A percentile compares a stretch with the other conserved stretches of the same genome.
Conservation (phyloP, 495 filamentous ascomycete genomes). For the Apiosordaria backusii region DNA sequence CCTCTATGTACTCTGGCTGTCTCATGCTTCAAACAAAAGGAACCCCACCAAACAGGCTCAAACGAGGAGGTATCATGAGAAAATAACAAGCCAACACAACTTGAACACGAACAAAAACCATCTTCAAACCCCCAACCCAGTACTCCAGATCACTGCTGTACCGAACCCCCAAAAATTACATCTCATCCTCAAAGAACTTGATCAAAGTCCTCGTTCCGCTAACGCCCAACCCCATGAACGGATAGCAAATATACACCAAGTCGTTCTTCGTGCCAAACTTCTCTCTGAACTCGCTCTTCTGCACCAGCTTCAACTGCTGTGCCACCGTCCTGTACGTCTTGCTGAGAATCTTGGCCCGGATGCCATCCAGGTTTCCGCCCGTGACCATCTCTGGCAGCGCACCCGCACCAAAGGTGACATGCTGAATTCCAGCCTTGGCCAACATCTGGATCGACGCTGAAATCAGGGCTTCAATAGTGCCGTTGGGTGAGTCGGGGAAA, state of each 20-base stretch:
- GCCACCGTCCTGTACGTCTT: constrained; percentile 74
- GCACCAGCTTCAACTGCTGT: constrained; percentile 70
- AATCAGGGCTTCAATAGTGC: constrained; percentile 76
- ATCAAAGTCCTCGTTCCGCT: constrained; percentile 71
- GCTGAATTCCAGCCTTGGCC: constrained; percentile 56
- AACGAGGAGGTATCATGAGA: constrained; percentile 3
- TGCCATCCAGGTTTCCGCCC: constrained; percentile 70
- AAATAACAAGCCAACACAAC: background rate
- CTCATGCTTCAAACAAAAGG: background rate
- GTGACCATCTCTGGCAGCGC: constrained; percentile 63
- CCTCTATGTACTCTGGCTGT: background rate
- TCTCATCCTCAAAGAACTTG: constrained; percentile 78
- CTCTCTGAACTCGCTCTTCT: constrained; percentile 82
- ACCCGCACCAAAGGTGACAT: constrained; percentile 76
- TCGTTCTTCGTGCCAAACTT: constrained; percentile 79
- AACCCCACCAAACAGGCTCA: background rate
- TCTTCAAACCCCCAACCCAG: background rate
- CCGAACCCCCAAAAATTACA: constrained; percentile 16
- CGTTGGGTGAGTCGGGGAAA: constrained; percentile 73
- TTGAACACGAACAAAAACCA: background rate
- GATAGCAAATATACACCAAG: constrained; percentile 77
- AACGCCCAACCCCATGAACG: constrained; percentile 72
- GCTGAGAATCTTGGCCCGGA: constrained; percentile 68
- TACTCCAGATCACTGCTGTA: background rate
- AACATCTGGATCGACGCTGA: constrained; percentile 70